These are phyloP conservation scores for Fraxinus angustifolia DNA, from an alignment of 305 asterid species.

Conservation along the genomic window DNA sequence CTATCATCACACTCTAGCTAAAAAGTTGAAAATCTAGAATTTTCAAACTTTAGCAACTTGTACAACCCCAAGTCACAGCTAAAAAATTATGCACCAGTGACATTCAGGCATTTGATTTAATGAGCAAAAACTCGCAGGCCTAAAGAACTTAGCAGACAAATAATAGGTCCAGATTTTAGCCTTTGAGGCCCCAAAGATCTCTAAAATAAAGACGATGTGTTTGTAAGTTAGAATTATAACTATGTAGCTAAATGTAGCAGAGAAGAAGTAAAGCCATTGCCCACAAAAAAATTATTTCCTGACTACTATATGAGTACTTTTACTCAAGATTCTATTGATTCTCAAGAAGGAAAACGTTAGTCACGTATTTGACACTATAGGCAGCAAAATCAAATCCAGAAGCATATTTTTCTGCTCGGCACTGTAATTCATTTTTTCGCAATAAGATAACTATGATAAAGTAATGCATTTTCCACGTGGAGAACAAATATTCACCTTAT, in stretches of 20 bases:
- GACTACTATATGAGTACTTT: background rate
- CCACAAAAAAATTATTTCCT: constrained; percentile 3
- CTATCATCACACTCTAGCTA: background rate
- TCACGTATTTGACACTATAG: background rate
- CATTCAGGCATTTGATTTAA: background rate
- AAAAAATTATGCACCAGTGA: background rate
- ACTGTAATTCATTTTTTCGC: background rate
- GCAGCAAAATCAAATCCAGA: background rate
- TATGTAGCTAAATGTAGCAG: background rate
- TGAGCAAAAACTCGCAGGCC: background rate
- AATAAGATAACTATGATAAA: background rate
- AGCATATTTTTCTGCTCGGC: background rate
- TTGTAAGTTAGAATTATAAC: background rate
- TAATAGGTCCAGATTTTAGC: background rate
- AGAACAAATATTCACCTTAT: background rate
- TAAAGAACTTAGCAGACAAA: background rate
- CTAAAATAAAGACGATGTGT: background rate
- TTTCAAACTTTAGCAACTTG: background rate
- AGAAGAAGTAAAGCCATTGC: background rate
- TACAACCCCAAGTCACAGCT: background rate
- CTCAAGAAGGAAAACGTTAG: background rate
- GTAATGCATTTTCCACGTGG: background rate
- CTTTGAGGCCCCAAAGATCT: background rate
- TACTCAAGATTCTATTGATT: background rate
- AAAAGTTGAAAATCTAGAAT: background rate